Conservation (phyloP, 345 rosid species). For the Toxicodendron radicans region DNA sequence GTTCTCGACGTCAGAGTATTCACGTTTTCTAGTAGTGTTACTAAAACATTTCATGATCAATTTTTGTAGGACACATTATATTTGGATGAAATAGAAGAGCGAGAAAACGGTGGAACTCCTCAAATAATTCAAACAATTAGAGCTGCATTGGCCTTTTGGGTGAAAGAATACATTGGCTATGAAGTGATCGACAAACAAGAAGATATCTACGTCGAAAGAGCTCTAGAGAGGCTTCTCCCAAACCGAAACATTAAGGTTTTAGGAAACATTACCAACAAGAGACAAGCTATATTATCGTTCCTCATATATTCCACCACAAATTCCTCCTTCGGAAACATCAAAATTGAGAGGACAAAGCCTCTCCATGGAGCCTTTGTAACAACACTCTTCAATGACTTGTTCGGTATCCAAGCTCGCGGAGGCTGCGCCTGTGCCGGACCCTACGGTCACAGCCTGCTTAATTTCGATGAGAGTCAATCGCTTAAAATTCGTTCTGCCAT, state of each 20-base stretch:
- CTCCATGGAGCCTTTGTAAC: constrained; percentile 57
- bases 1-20: too few species aligned
- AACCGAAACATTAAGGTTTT: constrained; percentile 41
- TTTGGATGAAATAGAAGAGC: constrained; percentile 43
- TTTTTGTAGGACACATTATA: constrained; percentile 52
- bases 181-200: constrained; percentile 39
- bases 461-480: constrained; percentile 25
- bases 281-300: constrained; percentile 55
- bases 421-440: constrained; percentile 75
- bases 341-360: constrained; percentile 40
- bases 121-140: background rate
- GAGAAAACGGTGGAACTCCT: constrained; percentile 58
- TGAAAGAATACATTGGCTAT: constrained; percentile 45
- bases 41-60: background rate
- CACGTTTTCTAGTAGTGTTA: too few species aligned
- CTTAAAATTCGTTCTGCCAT: constrained; percentile 41
- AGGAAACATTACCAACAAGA: constrained; percentile 37
- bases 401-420: constrained; percentile 65
- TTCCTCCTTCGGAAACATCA: constrained; percentile 25
- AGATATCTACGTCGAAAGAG: constrained; percentile 29
- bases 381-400: constrained; percentile 39
- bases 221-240: constrained; percentile 40
- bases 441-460: constrained; percentile 57
- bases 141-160: constrained; percentile 39
- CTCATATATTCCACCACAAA: constrained; percentile 43